phyloP scores from a whole-genome alignment of 148 eudicot species.

The Bassia scoparia region DNA sequence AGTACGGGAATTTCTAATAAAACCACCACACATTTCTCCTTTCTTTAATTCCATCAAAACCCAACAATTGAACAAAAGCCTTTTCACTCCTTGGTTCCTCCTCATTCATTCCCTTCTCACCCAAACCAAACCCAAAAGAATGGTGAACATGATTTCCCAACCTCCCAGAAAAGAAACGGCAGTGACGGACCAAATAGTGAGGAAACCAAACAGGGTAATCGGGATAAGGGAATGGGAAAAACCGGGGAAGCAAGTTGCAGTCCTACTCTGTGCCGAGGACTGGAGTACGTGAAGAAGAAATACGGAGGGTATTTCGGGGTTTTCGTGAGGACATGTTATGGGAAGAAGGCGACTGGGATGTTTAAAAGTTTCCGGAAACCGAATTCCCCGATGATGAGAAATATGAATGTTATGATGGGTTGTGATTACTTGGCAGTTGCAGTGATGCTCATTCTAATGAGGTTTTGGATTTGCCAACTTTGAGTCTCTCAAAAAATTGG shows the following conservation, averaged over 20 bases:
- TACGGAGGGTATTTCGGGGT: constrained; percentile 91
- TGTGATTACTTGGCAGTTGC: constrained; percentile 91
- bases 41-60: background rate
- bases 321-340: constrained; percentile 60
- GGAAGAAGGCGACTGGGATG: constrained; percentile 85
- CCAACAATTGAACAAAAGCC: background rate
- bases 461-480: constrained; percentile 58
- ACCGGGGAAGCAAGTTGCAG: constrained; percentile 48
- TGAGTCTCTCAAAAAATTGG: constrained; percentile 51
- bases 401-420: constrained; percentile 62
- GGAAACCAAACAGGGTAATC: background rate
- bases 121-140: background rate
- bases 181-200: background rate
- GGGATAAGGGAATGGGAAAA: constrained; percentile 15
- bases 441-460: constrained; percentile 77
- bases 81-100: background rate
- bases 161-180: constrained; percentile 6
- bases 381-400: constrained; percentile 60
- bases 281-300: constrained; percentile 67
- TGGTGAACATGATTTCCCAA: constrained; percentile 34
- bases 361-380: constrained; percentile 45
- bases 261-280: constrained; percentile 76
- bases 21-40: background rate
- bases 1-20: constrained; percentile 9
- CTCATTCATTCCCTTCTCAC: background rate